A percentile compares a stretch with the other conserved stretches of the same genome.
Conservation (phyloP, 179 eudicot species). For the Corrigiola litoralis region DNA sequence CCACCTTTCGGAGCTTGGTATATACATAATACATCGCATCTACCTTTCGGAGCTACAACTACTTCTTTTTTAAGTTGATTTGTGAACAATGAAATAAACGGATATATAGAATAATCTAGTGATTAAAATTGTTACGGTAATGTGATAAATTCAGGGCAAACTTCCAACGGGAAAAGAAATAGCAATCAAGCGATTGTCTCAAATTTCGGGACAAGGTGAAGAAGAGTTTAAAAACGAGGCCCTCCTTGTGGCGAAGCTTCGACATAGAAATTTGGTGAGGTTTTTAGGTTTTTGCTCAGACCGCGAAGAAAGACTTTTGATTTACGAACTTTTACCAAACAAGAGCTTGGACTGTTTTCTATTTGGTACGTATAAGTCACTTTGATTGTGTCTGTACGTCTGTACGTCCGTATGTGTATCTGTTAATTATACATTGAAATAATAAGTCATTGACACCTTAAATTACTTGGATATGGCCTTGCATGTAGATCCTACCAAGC, state of each 20-base stretch:
- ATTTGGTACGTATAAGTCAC: slow-evolving; percentile 2
- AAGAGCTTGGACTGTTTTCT: slow-evolving; percentile 24
- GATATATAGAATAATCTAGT: too few relatives aligned
- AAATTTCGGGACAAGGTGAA: slow-evolving; percentile 20
- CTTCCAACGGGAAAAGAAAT: slow-evolving; percentile 11
- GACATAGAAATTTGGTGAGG: slow-evolving; percentile 20
- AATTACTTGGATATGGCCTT: too few relatives aligned
- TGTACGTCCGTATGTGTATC: too few relatives aligned
- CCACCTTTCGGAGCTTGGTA: too few relatives aligned
- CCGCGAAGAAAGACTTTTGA: slow-evolving; percentile 17
- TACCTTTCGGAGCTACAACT: too few relatives aligned
- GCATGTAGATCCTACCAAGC: slow-evolving; percentile 9
- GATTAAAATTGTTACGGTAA: too few relatives aligned
- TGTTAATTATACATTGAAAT: background rate
- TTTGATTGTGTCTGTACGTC: too few relatives aligned
- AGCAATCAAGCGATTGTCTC: slow-evolving; percentile 14
- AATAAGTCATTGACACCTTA: background rate
- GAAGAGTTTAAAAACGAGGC: slow-evolving; percentile 26
- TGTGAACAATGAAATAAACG: too few relatives aligned
- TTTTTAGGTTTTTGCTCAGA: slow-evolving; percentile 18
- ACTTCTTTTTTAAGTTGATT: too few relatives aligned
- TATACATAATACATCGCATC: too few relatives aligned
- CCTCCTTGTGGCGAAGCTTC: slow-evolving; percentile 15
- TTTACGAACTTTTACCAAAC: slow-evolving; percentile 21
- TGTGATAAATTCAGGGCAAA: too few relatives aligned